Conservation (phyloP, 2,329 filamentous ascomycete species). For the Fusarium tuaranense region DNA sequence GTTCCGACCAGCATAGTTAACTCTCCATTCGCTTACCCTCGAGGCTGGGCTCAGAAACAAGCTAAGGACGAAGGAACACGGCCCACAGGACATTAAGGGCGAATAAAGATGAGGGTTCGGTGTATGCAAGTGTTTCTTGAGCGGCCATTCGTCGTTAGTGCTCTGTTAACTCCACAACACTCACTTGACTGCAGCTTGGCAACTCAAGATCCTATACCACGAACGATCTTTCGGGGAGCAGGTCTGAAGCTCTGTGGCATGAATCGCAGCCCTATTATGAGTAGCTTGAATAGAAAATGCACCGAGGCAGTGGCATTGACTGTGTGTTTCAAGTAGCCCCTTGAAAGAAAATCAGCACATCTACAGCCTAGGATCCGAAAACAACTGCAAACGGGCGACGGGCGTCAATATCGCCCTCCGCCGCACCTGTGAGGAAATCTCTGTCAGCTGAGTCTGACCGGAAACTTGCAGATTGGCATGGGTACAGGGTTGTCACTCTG, state of each 20-base stretch:
- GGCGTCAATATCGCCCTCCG: background rate
- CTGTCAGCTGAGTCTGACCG: background rate
- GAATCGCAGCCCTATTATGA: background rate
- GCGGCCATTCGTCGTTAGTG: background rate
- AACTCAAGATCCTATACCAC: background rate
- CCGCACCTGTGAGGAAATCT: constrained; percentile 15
- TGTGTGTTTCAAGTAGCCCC: background rate
- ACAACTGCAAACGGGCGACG: constrained; percentile 15
- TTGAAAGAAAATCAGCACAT: constrained; percentile 10
- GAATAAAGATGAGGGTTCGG: background rate
- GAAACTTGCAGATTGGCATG: background rate
- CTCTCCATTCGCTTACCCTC: background rate
- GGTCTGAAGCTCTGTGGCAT: background rate
- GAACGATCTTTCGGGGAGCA: background rate
- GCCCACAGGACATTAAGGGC: background rate
- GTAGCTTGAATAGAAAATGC: background rate
- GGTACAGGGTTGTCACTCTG: constrained; percentile 18
- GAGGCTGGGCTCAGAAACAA: background rate
- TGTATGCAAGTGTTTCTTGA: background rate
- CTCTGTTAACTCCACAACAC: background rate
- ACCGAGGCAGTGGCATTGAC: background rate
- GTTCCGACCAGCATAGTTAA: background rate
- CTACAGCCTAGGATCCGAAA: constrained; percentile 5
- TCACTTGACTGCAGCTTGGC: background rate
- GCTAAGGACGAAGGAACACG: background rate